Evolutionary conservation across 176 grass and related monocot species (phyloP).

Genomic region (Hsuehochloa calcarea): DNA sequence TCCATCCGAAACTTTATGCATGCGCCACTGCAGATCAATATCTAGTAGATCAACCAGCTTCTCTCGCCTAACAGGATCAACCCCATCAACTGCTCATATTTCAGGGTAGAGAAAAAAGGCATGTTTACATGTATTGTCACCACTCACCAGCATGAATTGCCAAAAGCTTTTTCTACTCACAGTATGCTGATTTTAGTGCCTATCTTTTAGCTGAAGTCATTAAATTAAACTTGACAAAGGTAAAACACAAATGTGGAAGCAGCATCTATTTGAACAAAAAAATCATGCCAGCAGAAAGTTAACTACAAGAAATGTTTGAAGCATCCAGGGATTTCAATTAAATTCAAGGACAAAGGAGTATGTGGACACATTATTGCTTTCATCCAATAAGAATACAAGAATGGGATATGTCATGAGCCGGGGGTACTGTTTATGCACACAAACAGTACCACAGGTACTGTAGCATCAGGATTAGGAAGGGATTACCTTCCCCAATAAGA

Average conservation of each 20-base stretch:
- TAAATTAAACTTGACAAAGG: not conserved
- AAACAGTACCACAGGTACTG: too few relatives aligned
- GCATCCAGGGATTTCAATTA: not conserved
- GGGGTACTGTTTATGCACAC: too few relatives aligned
- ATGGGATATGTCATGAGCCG: not conserved
- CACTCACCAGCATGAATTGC: slow-evolving; percentile 16
- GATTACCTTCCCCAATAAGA: too few relatives aligned
- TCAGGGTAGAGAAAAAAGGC: slow-evolving; percentile 31
- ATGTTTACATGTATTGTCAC: slow-evolving; percentile 23
- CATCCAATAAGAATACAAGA: not conserved
- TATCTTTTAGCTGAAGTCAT: not conserved
- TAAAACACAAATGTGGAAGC: not conserved
- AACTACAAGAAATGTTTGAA: slow-evolving; percentile 13
- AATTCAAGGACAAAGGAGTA: not conserved
- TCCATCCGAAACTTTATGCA: slow-evolving; percentile 99
- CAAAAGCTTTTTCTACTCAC: not conserved
- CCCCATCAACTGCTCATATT: slow-evolving; percentile 79
- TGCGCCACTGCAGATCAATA: slow-evolving; percentile 88
- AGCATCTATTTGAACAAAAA: slow-evolving; percentile 2
- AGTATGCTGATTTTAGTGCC: not conserved
- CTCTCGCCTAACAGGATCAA: slow-evolving; percentile 86
- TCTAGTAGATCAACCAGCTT: slow-evolving; percentile 91
- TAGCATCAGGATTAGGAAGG: too few relatives aligned
- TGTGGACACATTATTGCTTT: not conserved
- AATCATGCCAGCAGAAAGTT: not conserved